These are phyloP conservation scores for Serendipita vermifera DNA, from an alignment of 768 basidiomycete genomes.

Conservation along the genomic window DNA sequence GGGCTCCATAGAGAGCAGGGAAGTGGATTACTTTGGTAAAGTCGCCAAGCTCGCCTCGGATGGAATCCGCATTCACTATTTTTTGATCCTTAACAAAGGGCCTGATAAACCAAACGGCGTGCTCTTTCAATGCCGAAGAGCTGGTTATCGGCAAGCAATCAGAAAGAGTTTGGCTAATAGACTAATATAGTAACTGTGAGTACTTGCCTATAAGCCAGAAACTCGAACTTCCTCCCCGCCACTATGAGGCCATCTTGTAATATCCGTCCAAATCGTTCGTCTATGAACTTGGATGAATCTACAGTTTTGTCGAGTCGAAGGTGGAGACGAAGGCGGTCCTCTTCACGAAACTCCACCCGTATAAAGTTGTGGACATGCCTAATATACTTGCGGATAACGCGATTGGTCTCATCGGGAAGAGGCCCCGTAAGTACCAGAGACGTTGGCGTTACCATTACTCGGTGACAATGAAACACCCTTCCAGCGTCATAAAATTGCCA, in stretches of 20 bases:
- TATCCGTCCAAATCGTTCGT: slow-evolving; percentile 34
- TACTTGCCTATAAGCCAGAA: slow-evolving; percentile 67
- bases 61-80: slow-evolving; percentile 39
- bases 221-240: slow-evolving; percentile 42
- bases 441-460: slow-evolving; percentile 41
- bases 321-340: slow-evolving; percentile 37
- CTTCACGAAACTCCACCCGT: slow-evolving; percentile 50
- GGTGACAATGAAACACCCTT: not conserved
- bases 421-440: slow-evolving; percentile 41
- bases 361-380: slow-evolving; percentile 41
- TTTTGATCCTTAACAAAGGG: slow-evolving; percentile 42
- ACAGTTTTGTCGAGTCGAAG: slow-evolving; percentile 45
- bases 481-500: too few relatives aligned
- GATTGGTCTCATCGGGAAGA: slow-evolving; percentile 45
- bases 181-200: too few relatives aligned
- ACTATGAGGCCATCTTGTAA: slow-evolving; percentile 36
- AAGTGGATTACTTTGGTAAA: slow-evolving; percentile 40
- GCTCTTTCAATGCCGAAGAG: slow-evolving; percentile 58
- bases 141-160: too few relatives aligned
- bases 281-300: slow-evolving; percentile 38
- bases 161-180: too few relatives aligned
- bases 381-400: slow-evolving; percentile 42
- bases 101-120: slow-evolving; percentile 71
- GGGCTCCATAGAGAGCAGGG: slow-evolving; percentile 74
- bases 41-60: slow-evolving; percentile 53